Evolutionary conservation across 257 asterid species (phyloP).

Genomic region (Cynanchum wilfordii): DNA sequence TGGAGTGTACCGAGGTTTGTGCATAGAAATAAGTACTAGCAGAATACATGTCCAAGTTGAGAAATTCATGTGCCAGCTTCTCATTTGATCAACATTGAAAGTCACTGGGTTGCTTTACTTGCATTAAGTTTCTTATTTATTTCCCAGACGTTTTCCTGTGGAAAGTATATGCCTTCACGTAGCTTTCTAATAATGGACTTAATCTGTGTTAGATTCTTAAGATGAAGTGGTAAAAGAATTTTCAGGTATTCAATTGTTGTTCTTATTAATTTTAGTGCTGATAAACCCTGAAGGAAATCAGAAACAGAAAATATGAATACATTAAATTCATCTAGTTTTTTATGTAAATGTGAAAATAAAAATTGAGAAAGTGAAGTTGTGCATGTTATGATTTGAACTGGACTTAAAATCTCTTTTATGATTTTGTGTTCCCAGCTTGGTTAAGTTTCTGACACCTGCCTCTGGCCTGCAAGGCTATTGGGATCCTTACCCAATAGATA

Average conservation of each 20-base stretch:
- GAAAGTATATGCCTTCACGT: no score
- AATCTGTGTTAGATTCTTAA: no score
- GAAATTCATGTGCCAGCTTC: background rate
- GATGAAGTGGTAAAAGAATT: no score
- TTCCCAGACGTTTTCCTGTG: no score
- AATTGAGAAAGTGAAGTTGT: background rate
- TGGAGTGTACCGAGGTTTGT: slow-evolving; percentile 88
- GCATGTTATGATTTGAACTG: background rate
- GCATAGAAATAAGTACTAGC: background rate
- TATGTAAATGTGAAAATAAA: background rate
- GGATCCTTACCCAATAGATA: slow-evolving; percentile 97
- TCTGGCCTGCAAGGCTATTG: slow-evolving; percentile 89
- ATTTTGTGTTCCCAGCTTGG: slow-evolving; percentile 60
- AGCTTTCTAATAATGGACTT: no score
- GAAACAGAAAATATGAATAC: background rate
- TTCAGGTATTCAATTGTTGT: no score
- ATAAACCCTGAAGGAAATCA: background rate
- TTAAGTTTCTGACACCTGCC: slow-evolving; percentile 78
- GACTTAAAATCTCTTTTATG: slow-evolving; percentile 3
- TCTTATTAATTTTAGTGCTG: background rate
- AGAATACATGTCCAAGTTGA: no score
- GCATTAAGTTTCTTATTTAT: background rate
- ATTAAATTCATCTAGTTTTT: background rate
- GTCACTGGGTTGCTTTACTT: background rate
- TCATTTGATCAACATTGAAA: background rate